Evolutionary conservation across 2,329 filamentous ascomycete genomes (phyloP), one percentile per base, ranked within the genome.

Genomic region (Ilyonectria mors-panacis): DNA sequence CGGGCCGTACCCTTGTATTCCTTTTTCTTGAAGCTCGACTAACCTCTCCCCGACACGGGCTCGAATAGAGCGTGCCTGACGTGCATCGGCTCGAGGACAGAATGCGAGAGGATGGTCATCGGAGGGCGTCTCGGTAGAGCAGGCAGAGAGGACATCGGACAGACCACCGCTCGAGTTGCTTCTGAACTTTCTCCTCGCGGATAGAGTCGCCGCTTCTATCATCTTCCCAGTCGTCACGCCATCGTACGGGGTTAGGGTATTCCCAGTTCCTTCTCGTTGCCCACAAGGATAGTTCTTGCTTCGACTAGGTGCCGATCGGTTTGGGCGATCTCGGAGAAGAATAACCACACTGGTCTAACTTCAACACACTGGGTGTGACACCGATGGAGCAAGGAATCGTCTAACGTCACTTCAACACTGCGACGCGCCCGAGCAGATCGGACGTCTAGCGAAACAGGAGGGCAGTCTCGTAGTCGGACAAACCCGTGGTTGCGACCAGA

Each of bases 301-400:
- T 17, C 28, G 28, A 53, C 17, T 9, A 53, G 28, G 12, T 35
- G 6, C 15, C 35, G 7, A 53, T 53, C 17, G 50, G 30, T 15
- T 54, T 64, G 21, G 48, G 17, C 4, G 21, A 73, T 69, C 35
- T 70, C 65, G 3, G 45, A 6, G 26, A 26, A 26, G 26, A 26
- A n/a, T n/a, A n/a, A n/a, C n/a, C n/a, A n/a, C n/a, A n/a, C n/a
- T n/a, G n/a, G n/a, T n/a, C n/a, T n/a, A n/a, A n/a, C n/a, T n/a
- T n/a, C n/a, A n/a, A n/a, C n/a, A n/a, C n/a, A n/a, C n/a, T n/a
- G n/a, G n/a, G n/a, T n/a, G n/a, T n/a, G n/a, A n/a, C n/a, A n/a
- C n/a, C n/a, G n/a, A n/a, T n/a, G n/a, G n/a, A n/a, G n/a, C n/a
- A n/a, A n/a, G n/a, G n/a, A n/a, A n/a, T n/a, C n/a, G n/a, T n/a